These are phyloP conservation scores for Balansia obtecta DNA, from an alignment of 2,329 filamentous ascomycete species.

Conservation along the genomic window DNA sequence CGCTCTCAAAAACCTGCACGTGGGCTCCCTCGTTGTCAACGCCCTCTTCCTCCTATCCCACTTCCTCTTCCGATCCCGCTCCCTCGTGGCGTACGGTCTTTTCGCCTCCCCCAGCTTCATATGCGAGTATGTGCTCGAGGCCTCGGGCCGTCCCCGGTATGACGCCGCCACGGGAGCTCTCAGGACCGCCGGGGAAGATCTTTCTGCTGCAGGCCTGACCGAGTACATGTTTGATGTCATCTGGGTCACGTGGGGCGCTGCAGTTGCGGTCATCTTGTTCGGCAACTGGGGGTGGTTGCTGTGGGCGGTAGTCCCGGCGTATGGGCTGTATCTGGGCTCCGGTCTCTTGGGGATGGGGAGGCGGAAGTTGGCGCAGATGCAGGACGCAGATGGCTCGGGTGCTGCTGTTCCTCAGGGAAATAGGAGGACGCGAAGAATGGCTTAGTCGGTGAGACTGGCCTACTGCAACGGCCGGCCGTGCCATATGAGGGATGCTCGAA, in stretches of 20 bases:
- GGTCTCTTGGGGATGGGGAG: constrained; percentile 41
- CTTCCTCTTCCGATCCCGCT: constrained; percentile 52
- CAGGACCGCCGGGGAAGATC: constrained; percentile 70
- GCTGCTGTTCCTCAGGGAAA: constrained; percentile 30
- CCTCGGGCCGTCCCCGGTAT: constrained; percentile 66
- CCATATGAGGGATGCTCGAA: background rate
- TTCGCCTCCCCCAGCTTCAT: constrained; percentile 63
- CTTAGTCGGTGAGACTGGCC: constrained; percentile 18
- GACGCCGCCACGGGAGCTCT: constrained; percentile 52
- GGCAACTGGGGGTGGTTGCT: constrained; percentile 64
- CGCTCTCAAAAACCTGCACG: constrained; percentile 69
- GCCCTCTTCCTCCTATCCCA: constrained; percentile 61
- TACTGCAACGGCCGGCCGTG: background rate
- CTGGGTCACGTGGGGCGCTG: constrained; percentile 82
- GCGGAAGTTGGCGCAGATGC: constrained; percentile 37
- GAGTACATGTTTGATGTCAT: constrained; percentile 98
- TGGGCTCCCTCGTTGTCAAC: constrained; percentile 62
- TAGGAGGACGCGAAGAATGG: constrained; percentile 42
- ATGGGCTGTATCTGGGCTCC: constrained; percentile 40
- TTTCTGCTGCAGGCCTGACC: constrained; percentile 76
- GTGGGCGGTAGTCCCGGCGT: constrained; percentile 43
- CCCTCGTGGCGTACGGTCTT: constrained; percentile 54
- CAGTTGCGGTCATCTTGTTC: constrained; percentile 59
- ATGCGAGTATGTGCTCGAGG: constrained; percentile 79
- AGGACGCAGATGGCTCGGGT: constrained; percentile 14